Evolutionary conservation across 805 yeast species (phyloP).

Genomic region (Saturnispora ahearnii): DNA sequence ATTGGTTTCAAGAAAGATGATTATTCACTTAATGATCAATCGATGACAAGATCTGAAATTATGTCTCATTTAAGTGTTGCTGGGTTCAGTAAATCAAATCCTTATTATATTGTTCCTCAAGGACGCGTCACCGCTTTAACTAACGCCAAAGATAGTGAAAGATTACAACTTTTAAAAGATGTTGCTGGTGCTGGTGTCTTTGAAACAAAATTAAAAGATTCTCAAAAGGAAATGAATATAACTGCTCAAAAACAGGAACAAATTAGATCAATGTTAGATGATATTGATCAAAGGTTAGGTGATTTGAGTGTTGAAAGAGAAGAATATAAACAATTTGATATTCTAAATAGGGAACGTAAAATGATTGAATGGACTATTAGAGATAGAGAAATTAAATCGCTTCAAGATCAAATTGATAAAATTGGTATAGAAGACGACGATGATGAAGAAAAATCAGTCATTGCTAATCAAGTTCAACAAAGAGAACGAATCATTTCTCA

Average conservation of each 20-base stretch:
- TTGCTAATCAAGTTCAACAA: conserved; percentile 45
- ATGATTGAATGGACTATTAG: conserved; percentile 64
- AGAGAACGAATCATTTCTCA: conserved; percentile 46
- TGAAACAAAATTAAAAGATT: conserved; percentile 71
- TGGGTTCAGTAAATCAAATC: conserved; percentile 84
- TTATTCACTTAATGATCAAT: conserved; percentile 71
- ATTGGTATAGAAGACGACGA: conserved; percentile 50
- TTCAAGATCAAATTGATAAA: conserved; percentile 50
- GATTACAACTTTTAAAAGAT: conserved; percentile 72
- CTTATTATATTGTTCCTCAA: conserved; percentile 95
- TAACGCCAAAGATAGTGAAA: conserved; percentile 78
- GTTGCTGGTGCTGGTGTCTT: conserved; percentile 94
- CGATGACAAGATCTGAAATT: conserved; percentile 72
- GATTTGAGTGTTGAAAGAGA: conserved; percentile 77
- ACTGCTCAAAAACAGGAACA: conserved; percentile 62
- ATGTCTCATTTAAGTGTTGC: conserved; percentile 81
- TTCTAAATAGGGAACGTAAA: conserved; percentile 57
- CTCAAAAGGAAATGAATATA: conserved; percentile 67
- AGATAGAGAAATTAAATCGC: conserved; percentile 63
- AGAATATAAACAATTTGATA: conserved; percentile 64
- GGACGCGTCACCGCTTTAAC: conserved; percentile 85
- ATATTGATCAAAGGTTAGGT: conserved; percentile 59
- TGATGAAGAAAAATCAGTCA: conserved; percentile 43
- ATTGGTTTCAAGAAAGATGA: conserved; percentile 92
- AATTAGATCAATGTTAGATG: conserved; percentile 62